These are phyloP conservation scores for Triticum timopheevii DNA, from an alignment of 176 grass and related monocot species.

Conservation along the genomic window DNA sequence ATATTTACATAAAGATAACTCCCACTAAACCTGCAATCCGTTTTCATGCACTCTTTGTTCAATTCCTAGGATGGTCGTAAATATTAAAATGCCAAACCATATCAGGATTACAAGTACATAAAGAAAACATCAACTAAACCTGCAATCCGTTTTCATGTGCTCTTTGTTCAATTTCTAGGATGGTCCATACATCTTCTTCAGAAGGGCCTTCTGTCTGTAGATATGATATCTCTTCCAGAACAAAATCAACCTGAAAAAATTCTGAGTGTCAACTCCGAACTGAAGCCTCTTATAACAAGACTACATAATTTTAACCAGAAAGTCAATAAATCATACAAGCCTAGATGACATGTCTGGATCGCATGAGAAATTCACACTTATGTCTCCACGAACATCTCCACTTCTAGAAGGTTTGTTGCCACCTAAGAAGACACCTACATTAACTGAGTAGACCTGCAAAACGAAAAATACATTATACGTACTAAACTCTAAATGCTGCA, in stretches of 20 bases:
- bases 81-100: conserved; percentile 16
- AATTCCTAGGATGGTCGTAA: conserved; percentile 78
- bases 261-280: conserved; percentile 7
- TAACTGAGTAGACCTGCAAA: conserved; percentile 91
- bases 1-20: conserved; percentile 9
- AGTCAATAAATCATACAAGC: conserved; percentile 52
- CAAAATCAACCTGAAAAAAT: conserved; percentile 82
- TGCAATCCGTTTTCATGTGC: conserved; percentile 99
- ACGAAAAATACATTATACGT: conserved; percentile 18
- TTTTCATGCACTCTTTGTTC: conserved; percentile 99
- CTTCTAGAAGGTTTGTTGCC: conserved; percentile 98
- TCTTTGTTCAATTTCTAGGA: conserved; percentile 98
- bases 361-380: conserved; percentile 96
- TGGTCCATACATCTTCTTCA: conserved; percentile 74
- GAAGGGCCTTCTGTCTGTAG: conserved; percentile 83
- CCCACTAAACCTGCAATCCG: conserved; percentile 76
- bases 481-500: conserved; percentile 16
- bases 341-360: conserved; percentile 92
- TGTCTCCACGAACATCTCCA: conserved; percentile 87
- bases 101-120: conserved; percentile 10
- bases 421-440: conserved; percentile 91
- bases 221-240: conserved; percentile 88
- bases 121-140: conserved; percentile 46
- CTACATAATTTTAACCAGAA: conserved; percentile 2
- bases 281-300: conserved; percentile 2